Evolutionary conservation across 2,329 filamentous ascomycete species (phyloP).

Genomic region (Diplocarpon rosae): DNA sequence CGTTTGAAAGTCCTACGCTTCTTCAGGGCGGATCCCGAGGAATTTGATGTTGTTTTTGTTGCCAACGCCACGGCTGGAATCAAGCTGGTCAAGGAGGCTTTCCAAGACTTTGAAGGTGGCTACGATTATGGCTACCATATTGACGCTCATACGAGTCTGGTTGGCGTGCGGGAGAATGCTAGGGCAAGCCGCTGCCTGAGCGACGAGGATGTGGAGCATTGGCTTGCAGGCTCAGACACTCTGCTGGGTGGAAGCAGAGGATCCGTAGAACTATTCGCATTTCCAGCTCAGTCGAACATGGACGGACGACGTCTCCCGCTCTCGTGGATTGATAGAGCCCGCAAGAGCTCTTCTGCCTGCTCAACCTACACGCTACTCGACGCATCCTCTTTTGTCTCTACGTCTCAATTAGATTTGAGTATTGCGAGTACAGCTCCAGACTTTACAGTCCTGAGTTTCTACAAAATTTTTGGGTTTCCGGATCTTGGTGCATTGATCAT

Average conservation of each 20-base stretch:
- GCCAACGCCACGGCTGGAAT: slow-evolving; percentile 86
- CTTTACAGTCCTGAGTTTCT: slow-evolving; percentile 79
- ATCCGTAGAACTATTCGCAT: slow-evolving; percentile 54
- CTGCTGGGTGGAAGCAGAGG: slow-evolving; percentile 23
- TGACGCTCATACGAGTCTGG: slow-evolving; percentile 76
- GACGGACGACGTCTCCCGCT: slow-evolving; percentile 67
- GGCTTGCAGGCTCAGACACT: slow-evolving; percentile 39
- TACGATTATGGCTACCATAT: slow-evolving; percentile 78
- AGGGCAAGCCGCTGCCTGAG: slow-evolving; percentile 52
- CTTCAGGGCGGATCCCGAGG: slow-evolving; percentile 68
- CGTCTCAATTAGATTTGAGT: slow-evolving; percentile 62
- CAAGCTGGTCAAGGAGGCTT: slow-evolving; percentile 72
- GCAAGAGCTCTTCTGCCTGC: slow-evolving; percentile 15
- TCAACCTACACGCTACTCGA: slow-evolving; percentile 61
- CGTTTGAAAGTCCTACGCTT: slow-evolving; percentile 61
- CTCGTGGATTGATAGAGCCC: slow-evolving; percentile 47
- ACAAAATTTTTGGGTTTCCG: slow-evolving; percentile 97
- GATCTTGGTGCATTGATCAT: slow-evolving; percentile 81
- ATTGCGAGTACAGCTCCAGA: slow-evolving; percentile 56
- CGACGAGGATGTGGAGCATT: slow-evolving; percentile 51
- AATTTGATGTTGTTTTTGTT: slow-evolving; percentile 85
- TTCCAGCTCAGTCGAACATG: slow-evolving; percentile 89
- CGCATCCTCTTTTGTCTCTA: slow-evolving; percentile 71
- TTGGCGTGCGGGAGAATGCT: slow-evolving; percentile 70
- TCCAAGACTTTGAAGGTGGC: slow-evolving; percentile 56